A percentile compares a stretch with the other conserved stretches of the same genome.
Evolutionary conservation across 176 grass and related monocot genomes (phyloP).

Genomic region (Puccinellia tenuiflora): DNA sequence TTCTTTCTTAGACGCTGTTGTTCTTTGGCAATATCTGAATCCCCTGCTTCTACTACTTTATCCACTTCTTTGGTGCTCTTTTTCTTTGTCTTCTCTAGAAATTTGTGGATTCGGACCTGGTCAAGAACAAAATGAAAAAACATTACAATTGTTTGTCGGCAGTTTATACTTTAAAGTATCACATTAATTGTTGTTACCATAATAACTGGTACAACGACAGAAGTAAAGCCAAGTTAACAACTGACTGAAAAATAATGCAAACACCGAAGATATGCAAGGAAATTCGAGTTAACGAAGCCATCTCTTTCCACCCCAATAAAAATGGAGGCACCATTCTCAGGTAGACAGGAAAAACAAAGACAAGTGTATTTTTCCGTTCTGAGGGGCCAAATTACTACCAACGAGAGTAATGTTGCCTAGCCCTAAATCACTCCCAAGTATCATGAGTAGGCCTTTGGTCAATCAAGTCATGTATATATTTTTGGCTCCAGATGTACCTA

Average conservation of each 20-base stretch:
- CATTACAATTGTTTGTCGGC: not conserved
- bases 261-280: not conserved
- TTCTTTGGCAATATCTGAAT: slow-evolving; percentile 41
- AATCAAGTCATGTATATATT: not conserved
- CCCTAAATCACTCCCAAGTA: not conserved
- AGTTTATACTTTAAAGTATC: not conserved
- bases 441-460: not conserved
- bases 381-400: not conserved
- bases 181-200: not conserved
- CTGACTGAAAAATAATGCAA: not conserved
- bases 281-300: not conserved
- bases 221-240: not conserved
- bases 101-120: slow-evolving; percentile 78
- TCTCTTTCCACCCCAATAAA: not conserved
- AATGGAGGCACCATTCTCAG: not conserved
- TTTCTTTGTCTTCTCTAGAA: slow-evolving; percentile 87
- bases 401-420: not conserved
- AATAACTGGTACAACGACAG: not conserved
- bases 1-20: slow-evolving; percentile 75
- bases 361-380: not conserved
- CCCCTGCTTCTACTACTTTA: slow-evolving; percentile 34
- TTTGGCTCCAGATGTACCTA: not conserved
- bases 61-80: slow-evolving; percentile 47
- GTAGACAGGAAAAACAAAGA: slow-evolving; percentile 7
- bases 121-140: slow-evolving; percentile 20